These are phyloP conservation scores for Pseudozyma hubeiensis DNA, from an alignment of 1,284 basidiomycete genomes.

Conservation along the genomic window DNA sequence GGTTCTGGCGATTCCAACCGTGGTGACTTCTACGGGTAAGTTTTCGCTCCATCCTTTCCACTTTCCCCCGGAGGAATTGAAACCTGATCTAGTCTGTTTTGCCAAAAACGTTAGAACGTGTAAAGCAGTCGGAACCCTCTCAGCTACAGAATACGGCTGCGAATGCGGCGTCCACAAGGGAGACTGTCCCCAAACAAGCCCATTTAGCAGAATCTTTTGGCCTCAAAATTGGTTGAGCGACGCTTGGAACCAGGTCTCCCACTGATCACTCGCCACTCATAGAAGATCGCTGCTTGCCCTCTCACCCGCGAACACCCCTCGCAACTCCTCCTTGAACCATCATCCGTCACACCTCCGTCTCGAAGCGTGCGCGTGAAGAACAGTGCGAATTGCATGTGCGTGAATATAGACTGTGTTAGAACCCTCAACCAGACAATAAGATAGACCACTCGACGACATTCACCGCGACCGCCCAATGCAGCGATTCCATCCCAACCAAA, in stretches of 20 bases:
- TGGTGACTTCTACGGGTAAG: conserved; percentile 31
- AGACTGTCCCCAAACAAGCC: conserved; percentile 8
- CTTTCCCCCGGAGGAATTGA: background rate
- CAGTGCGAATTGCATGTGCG: too few relatives aligned
- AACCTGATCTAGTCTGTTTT: background rate
- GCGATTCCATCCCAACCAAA: too few relatives aligned
- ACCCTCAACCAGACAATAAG: too few relatives aligned
- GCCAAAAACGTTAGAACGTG: conserved; percentile 8
- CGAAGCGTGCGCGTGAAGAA: too few relatives aligned
- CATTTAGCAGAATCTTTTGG: conserved; percentile 30
- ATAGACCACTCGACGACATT: too few relatives aligned
- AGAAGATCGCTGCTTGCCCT: too few relatives aligned
- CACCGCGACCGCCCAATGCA: too few relatives aligned
- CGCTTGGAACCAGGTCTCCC: conserved; percentile 6
- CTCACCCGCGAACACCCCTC: too few relatives aligned
- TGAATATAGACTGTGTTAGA: too few relatives aligned
- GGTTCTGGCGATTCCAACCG: conserved; percentile 1
- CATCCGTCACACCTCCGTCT: too few relatives aligned
- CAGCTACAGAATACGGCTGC: conserved; percentile 33
- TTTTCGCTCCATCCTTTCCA: background rate
- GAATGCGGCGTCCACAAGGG: conserved; percentile 33
- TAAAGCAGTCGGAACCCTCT: conserved; percentile 28
- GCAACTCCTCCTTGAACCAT: too few relatives aligned
- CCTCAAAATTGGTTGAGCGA: conserved; percentile 22
- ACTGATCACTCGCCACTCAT: background rate